A percentile compares a stretch with the other conserved stretches of the same genome.
These are phyloP conservation scores for Paramecium sexaurelia DNA, from an alignment of 73 alveolate species.

Conservation along the genomic window DNA sequence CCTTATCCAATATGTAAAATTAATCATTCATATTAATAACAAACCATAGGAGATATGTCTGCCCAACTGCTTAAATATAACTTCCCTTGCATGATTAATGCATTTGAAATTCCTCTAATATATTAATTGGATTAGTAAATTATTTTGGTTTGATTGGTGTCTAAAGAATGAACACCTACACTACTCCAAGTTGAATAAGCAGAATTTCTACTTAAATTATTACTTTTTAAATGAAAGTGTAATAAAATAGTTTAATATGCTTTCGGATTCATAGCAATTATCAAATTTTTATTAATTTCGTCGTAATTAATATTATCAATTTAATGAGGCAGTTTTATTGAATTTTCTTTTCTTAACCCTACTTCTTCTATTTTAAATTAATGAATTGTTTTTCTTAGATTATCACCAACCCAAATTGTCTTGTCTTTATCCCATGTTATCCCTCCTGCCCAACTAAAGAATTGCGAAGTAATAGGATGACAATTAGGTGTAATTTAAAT, in stretches of 20 bases:
- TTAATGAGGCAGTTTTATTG: background rate
- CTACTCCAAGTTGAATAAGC: background rate
- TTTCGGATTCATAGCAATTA: background rate
- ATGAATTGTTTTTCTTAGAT: background rate
- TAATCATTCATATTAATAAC: background rate
- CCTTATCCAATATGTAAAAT: background rate
- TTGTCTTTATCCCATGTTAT: slow-evolving; percentile 41
- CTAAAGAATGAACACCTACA: background rate
- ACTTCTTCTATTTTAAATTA: background rate
- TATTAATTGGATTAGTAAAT: background rate
- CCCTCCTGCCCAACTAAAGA: slow-evolving; percentile 19
- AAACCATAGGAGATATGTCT: background rate
- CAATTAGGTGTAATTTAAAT: background rate
- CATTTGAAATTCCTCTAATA: slow-evolving; percentile 22
- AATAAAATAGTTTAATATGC: background rate
- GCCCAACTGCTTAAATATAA: slow-evolving; percentile 30
- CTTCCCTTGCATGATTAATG: background rate
- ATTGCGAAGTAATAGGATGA: background rate
- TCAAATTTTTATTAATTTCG: background rate
- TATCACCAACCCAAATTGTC: slow-evolving; percentile 43
- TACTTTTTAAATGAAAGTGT: background rate
- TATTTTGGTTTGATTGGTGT: background rate
- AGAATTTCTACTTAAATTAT: background rate
- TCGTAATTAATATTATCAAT: background rate
- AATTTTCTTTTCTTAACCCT: background rate